A percentile compares a stretch with the other conserved stretches of the same genome.
Evolutionary conservation across 1,284 basidiomycete species (phyloP).

Genomic region (Cryptococcus floricola): DNA sequence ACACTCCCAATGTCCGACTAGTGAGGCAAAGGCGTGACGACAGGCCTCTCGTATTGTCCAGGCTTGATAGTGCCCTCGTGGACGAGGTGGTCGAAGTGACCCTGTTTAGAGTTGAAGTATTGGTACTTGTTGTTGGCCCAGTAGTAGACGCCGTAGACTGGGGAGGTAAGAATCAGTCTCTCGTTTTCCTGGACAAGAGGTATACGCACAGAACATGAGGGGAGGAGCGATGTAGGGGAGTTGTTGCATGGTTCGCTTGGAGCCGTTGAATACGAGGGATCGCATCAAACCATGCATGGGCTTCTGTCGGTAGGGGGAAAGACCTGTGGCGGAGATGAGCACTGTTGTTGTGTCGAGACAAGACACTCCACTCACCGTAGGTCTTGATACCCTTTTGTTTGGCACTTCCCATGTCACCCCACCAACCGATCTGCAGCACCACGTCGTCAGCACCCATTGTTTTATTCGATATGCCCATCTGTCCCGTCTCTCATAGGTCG

Average conservation of each 20-base stretch:
- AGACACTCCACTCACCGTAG: conserved; percentile 65
- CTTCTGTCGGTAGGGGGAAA: conserved; percentile 76
- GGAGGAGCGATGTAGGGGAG: conserved; percentile 77
- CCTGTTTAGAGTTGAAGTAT: conserved; percentile 49
- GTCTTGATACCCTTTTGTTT: conserved; percentile 73
- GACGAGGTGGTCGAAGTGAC: conserved; percentile 38
- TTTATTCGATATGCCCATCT: not conserved
- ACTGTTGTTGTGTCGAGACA: not conserved
- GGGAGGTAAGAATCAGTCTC: not conserved
- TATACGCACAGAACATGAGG: conserved; percentile 65
- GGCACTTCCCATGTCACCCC: conserved; percentile 72
- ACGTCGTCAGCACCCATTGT: not conserved
- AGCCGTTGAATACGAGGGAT: conserved; percentile 82
- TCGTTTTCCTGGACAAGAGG: not conserved
- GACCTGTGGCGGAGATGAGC: conserved; percentile 52
- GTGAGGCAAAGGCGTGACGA: conserved; percentile 12
- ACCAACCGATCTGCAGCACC: conserved; percentile 71
- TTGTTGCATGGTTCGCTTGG: conserved; percentile 69
- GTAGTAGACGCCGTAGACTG: conserved; percentile 77
- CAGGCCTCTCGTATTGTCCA: conserved; percentile 19
- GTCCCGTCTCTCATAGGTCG: no score
- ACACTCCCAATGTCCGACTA: not conserved
- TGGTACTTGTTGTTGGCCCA: conserved; percentile 63
- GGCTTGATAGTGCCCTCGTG: conserved; percentile 18
- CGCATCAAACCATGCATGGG: conserved; percentile 67